Percentiles rank a stretch among this genome's conserved stretches.
Conservation (phyloP, 2,329 filamentous ascomycete genomes). For the Cladosporium phlei region DNA sequence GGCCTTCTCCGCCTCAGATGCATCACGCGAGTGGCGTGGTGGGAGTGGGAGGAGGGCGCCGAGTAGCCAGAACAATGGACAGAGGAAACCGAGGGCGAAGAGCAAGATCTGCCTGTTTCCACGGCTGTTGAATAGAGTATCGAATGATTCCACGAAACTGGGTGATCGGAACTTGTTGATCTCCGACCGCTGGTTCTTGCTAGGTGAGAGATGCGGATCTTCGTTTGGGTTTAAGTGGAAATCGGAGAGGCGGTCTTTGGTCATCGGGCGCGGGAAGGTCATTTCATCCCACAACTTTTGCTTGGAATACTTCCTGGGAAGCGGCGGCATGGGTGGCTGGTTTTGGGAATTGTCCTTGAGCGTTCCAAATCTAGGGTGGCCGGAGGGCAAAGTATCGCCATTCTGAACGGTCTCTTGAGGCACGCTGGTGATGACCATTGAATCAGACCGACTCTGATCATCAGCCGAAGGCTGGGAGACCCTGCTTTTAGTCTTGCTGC, state of each 20-base stretch:
- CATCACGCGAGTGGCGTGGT: slow-evolving; percentile 18
- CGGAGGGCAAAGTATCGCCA: slow-evolving; percentile 25
- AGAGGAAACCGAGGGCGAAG: slow-evolving; percentile 34
- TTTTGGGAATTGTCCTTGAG: slow-evolving; percentile 23
- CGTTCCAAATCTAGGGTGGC: slow-evolving; percentile 26
- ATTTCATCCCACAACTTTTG: slow-evolving; percentile 30
- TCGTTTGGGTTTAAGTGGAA: slow-evolving; percentile 16
- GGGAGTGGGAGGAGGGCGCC: slow-evolving; percentile 33
- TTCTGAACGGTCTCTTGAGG: slow-evolving; percentile 15
- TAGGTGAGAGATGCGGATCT: slow-evolving; percentile 28
- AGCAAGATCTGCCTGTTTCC: slow-evolving; percentile 34
- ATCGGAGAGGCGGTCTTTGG: slow-evolving; percentile 27
- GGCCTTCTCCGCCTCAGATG: slow-evolving; percentile 21
- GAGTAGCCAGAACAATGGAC: slow-evolving; percentile 33
- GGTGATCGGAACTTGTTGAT: slow-evolving; percentile 32
- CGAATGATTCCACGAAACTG: slow-evolving; percentile 31
- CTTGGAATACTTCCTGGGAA: slow-evolving; percentile 28
- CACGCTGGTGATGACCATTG: slow-evolving; percentile 23
- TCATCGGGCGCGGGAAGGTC: slow-evolving; percentile 31
- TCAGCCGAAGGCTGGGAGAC: slow-evolving; percentile 8
- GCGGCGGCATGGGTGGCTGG: slow-evolving; percentile 16
- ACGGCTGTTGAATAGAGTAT: slow-evolving; percentile 28
- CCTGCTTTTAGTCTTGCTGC: slow-evolving; percentile 6
- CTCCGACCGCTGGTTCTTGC: slow-evolving; percentile 20
- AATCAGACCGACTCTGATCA: slow-evolving; percentile 18